phyloP scores from a whole-genome alignment of 257 asterid species.

The Linderniella brevidens region DNA sequence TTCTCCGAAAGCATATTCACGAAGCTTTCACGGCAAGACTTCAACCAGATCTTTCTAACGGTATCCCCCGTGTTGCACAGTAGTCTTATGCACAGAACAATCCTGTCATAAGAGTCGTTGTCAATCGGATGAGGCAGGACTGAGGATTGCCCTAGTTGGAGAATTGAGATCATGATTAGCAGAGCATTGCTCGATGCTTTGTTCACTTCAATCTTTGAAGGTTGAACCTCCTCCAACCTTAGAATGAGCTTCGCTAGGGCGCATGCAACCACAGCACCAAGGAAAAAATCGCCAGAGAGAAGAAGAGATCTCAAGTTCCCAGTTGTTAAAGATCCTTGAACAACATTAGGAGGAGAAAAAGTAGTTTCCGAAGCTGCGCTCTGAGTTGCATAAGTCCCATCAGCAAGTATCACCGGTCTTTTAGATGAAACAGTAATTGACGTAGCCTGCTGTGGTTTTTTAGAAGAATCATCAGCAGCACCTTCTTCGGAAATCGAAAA shows the following conservation, averaged over 20 bases:
- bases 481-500: slow-evolving; percentile 74
- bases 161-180: slow-evolving; percentile 69
- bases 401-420: slow-evolving; percentile 97
- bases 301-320: slow-evolving; percentile 92
- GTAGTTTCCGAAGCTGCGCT: slow-evolving; percentile 99
- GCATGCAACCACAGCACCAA: slow-evolving; percentile 87
- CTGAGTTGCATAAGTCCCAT: slow-evolving; percentile 98
- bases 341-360: slow-evolving; percentile 65
- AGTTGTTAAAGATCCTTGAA: slow-evolving; percentile 54
- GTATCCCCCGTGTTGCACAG: slow-evolving; percentile 54
- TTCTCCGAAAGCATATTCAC: slow-evolving; percentile 92
- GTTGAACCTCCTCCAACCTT: slow-evolving; percentile 90
- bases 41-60: slow-evolving; percentile 72
- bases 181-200: slow-evolving; percentile 49
- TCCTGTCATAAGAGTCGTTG: slow-evolving; percentile 80
- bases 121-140: slow-evolving; percentile 95
- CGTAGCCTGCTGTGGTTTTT: slow-evolving; percentile 63
- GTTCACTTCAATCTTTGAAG: slow-evolving; percentile 75
- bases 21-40: slow-evolving; percentile 91
- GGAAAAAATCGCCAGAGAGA: slow-evolving; percentile 92
- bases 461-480: slow-evolving; percentile 52
- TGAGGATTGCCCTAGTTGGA: slow-evolving; percentile 90
- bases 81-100: slow-evolving; percentile 72
- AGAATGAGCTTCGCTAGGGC: slow-evolving; percentile 73
- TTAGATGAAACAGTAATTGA: slow-evolving; percentile 79